A percentile compares a stretch with the other conserved stretches of the same genome.
These are phyloP conservation scores for Maudiozyma pseudohumilis DNA, from an alignment of 805 yeast genomes.

Conservation along the genomic window DNA sequence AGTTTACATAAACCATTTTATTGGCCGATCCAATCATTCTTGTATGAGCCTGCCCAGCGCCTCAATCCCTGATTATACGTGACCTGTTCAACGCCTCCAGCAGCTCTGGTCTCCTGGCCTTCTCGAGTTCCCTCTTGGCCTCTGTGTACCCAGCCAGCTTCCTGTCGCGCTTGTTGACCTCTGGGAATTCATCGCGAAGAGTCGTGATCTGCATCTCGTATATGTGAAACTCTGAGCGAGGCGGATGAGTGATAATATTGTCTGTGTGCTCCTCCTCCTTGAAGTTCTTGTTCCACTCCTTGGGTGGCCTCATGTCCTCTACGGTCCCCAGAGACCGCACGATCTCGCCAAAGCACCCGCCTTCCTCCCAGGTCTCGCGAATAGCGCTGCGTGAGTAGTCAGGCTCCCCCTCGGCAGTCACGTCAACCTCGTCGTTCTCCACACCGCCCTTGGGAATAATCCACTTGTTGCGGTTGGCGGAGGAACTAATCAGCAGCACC, in stretches of 20 bases:
- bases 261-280: slow-evolving; percentile 11
- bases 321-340: slow-evolving; percentile 50
- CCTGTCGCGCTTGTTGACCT: slow-evolving; percentile 47
- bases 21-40: too few relatives aligned
- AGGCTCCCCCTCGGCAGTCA: slow-evolving; percentile 32
- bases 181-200: slow-evolving; percentile 68
- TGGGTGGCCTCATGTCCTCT: slow-evolving; percentile 47
- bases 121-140: slow-evolving; percentile 49
- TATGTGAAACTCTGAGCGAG: slow-evolving; percentile 81
- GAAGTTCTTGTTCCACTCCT: slow-evolving; percentile 32
- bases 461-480: slow-evolving; percentile 63
- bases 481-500: slow-evolving; percentile 72
- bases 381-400: slow-evolving; percentile 44
- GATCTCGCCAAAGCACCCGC: slow-evolving; percentile 72
- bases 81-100: slow-evolving; percentile 53
- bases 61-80: too few relatives aligned
- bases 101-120: slow-evolving; percentile 57
- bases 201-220: slow-evolving; percentile 61
- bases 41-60: too few relatives aligned
- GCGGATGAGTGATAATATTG: slow-evolving; percentile 36
- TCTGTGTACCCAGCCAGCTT: slow-evolving; percentile 67
- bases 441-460: slow-evolving; percentile 94
- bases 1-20: too few relatives aligned
- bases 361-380: slow-evolving; percentile 97
- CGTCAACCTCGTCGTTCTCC: slow-evolving; percentile 45